Evolutionary conservation across 2,329 filamentous ascomycete species (phyloP), one percentile per base, ranked within the genome.

Genomic region (Colletotrichum cordylinicola): DNA sequence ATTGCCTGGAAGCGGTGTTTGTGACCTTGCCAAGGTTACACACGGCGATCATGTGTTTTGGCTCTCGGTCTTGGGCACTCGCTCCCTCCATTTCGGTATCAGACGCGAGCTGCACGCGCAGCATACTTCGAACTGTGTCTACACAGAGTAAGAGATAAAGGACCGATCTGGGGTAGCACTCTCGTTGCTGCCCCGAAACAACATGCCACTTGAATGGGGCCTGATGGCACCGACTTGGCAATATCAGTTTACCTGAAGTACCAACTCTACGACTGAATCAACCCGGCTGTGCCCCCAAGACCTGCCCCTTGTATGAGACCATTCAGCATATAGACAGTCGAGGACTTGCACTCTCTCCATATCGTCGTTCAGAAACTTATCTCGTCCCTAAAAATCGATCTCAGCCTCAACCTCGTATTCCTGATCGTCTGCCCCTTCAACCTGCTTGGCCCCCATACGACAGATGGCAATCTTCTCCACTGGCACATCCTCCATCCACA

Each of bases 361-460:
- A 21, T 13, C 3, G 12, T 13, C 10, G n/a, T n/a, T 7, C 27
- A 61, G 29, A 61, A 33, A 13, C 15, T 35, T 33, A 24, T 43
- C 6, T 67, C 64, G 13, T 27, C 24, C n/a, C 81, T 78, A 87
- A 58, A 89, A 80, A 18, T 72, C 81, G 43, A 90, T 84, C 80
- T 90, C 88, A 6, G 86, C 89, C 78, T 86, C 90, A 10, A 90
- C 88, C 77, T 90, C 88, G 75, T 92, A 92, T 15, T 82, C 88
- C 77, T 86, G 87, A 70, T 90, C 89, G 12, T 88, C 90, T 3
- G 89, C 85, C 9, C 90, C 86, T 33, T 91, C 83, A 21, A 86
- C 86, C 79, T 90, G 92, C 87, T 93, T 94, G 12, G 95, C 95
- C 0, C 96, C 95, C 96, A 98, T 98, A 81, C 91, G 92, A 82